Conservation (phyloP, 306 rosid species). For the Gleditsia sinensis region DNA sequence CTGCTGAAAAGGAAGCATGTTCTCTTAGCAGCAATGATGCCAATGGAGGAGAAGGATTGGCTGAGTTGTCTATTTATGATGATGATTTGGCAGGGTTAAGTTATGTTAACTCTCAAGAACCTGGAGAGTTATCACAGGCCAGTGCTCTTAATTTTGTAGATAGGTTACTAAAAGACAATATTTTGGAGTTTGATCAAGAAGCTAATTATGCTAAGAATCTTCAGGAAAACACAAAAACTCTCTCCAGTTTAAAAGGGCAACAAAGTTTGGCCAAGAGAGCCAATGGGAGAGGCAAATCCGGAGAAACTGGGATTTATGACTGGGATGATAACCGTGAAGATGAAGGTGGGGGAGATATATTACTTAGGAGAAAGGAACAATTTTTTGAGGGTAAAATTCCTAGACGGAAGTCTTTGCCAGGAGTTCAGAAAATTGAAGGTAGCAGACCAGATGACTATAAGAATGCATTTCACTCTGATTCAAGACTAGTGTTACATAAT, state of each 20-base stretch:
- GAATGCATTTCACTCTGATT: constrained; percentile 55
- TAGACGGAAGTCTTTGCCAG: constrained; percentile 51
- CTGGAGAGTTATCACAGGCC: constrained; percentile 78
- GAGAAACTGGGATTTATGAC: constrained; percentile 60
- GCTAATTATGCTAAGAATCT: constrained; percentile 38
- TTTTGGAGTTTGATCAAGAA: constrained; percentile 53
- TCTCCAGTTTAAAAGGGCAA: constrained; percentile 53
- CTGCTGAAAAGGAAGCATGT: constrained; percentile 36
- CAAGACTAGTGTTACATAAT: constrained; percentile 48
- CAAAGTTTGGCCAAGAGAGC: constrained; percentile 68
- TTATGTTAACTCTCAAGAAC: constrained; percentile 87
- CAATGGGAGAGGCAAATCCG: constrained; percentile 42
- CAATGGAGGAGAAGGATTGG: constrained; percentile 40
- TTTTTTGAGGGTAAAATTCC: constrained; percentile 46
- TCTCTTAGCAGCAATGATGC: constrained; percentile 33
- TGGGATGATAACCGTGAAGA: constrained; percentile 92
- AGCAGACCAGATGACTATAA: constrained; percentile 27
- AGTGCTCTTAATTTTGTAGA: constrained; percentile 89
- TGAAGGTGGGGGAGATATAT: constrained; percentile 91
- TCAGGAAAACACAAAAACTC: constrained; percentile 42
- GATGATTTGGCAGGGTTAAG: constrained; percentile 66
- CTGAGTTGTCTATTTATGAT: constrained; percentile 46
- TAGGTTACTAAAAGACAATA: constrained; percentile 61
- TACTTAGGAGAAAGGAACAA: constrained; percentile 66
- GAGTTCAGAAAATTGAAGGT: constrained; percentile 38